Percentiles rank a stretch among this genome's conserved stretches.
phyloP scores from a whole-genome alignment of 2,329 filamentous ascomycete genomes.

The Coleophoma cylindrospora region DNA sequence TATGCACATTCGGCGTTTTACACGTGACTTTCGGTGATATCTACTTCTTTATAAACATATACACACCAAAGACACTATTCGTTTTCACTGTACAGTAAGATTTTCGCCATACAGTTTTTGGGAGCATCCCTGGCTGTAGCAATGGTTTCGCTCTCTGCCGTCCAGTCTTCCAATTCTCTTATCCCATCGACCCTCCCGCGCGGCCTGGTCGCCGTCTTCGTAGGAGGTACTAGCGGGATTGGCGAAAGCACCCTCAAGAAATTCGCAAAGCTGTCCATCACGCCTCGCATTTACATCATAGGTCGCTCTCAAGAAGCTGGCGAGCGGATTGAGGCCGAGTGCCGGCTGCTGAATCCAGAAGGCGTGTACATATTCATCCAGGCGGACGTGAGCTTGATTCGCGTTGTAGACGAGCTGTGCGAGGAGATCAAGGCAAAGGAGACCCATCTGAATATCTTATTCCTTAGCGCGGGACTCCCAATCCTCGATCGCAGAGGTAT shows the following conservation, averaged over 20 bases:
- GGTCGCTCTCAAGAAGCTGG: slow-evolving; percentile 36
- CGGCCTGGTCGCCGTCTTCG: slow-evolving; percentile 41
- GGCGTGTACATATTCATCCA: slow-evolving; percentile 37
- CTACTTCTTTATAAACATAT: not conserved
- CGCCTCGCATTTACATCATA: slow-evolving; percentile 38
- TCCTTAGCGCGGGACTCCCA: slow-evolving; percentile 43
- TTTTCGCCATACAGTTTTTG: too few species aligned
- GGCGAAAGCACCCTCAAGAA: slow-evolving; percentile 38
- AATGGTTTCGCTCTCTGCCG: slow-evolving; percentile 29
- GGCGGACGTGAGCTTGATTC: slow-evolving; percentile 38
- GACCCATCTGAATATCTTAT: slow-evolving; percentile 45
- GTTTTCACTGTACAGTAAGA: too few species aligned
- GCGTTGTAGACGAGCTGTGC: slow-evolving; percentile 40
- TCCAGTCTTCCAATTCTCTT: slow-evolving; percentile 29
- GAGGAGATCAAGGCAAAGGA: slow-evolving; percentile 43
- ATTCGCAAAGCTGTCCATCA: slow-evolving; percentile 31
- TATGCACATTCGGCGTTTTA: slow-evolving; percentile 1
- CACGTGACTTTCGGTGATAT: not conserved
- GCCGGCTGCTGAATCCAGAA: slow-evolving; percentile 33
- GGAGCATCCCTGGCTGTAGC: slow-evolving; percentile 3
- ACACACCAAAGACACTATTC: too few species aligned
- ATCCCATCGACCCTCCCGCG: slow-evolving; percentile 27
- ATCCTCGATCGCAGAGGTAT: slow-evolving; percentile 7
- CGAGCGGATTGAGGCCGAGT: slow-evolving; percentile 33
- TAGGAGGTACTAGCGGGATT: slow-evolving; percentile 44